These are phyloP conservation scores for Pseudonitzschia pungens DNA, from an alignment of 108 stramenopile genomes.

Conservation along the genomic window DNA sequence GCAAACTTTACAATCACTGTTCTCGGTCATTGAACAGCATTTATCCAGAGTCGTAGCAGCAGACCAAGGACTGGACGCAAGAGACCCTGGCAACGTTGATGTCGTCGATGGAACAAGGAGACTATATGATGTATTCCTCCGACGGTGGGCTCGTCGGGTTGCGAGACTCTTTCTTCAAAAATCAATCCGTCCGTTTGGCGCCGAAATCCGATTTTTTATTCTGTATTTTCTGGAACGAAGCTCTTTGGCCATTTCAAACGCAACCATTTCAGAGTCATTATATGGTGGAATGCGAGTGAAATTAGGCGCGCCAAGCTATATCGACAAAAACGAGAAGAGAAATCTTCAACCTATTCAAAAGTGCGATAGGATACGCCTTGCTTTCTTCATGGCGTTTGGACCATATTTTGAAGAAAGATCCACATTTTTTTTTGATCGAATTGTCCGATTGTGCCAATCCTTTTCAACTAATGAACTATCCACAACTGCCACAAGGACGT, in stretches of 20 bases:
- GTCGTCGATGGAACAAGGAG: background rate
- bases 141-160: background rate
- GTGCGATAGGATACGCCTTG: slow-evolving; percentile 54
- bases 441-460: background rate
- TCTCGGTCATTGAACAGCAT: slow-evolving; percentile 8
- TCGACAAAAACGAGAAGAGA: slow-evolving; percentile 14
- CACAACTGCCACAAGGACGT: background rate
- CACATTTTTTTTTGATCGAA: slow-evolving; percentile 15
- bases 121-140: background rate
- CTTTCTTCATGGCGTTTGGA: slow-evolving; percentile 60
- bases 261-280: slow-evolving; percentile 68
- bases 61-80: background rate
- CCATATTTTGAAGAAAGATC: slow-evolving; percentile 66
- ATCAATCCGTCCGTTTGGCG: slow-evolving; percentile 34
- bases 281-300: slow-evolving; percentile 68
- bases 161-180: slow-evolving; percentile 11
- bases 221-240: slow-evolving; percentile 60
- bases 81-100: background rate
- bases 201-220: slow-evolving; percentile 57
- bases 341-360: slow-evolving; percentile 40
- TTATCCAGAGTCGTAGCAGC: slow-evolving; percentile 1
- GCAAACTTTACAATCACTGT: slow-evolving; percentile 36
- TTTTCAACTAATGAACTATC: background rate
- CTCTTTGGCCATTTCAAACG: slow-evolving; percentile 31
- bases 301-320: slow-evolving; percentile 20